Percentiles rank a stretch among this genome's conserved stretches.
These are phyloP conservation scores for Stagonosporopsis cucurbitacearum DNA, from an alignment of 2,329 filamentous ascomycete genomes.

Conservation along the genomic window DNA sequence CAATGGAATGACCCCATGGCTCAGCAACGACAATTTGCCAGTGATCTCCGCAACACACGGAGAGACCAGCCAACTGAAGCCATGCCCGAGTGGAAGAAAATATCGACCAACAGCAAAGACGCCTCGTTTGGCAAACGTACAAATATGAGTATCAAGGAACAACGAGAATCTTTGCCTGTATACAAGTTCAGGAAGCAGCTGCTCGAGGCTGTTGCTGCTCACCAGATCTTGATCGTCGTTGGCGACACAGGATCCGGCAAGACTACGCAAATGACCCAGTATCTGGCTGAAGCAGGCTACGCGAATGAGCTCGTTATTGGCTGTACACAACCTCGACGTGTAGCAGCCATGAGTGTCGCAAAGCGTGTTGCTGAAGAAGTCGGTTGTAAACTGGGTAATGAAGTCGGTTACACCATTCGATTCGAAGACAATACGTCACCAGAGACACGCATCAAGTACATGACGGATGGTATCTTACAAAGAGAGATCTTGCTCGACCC, in stretches of 20 bases:
- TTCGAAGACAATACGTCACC: conserved; percentile 93
- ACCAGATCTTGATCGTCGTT: conserved; percentile 94
- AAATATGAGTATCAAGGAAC: conserved; percentile 90
- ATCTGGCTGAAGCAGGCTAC: conserved; percentile 90
- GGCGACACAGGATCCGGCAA: conserved; percentile 98
- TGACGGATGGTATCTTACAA: conserved; percentile 99
- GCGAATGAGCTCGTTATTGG: conserved; percentile 88
- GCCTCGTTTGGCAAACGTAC: conserved; percentile 85
- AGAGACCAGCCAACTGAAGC: conserved; percentile 66
- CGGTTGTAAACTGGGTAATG: conserved; percentile 89
- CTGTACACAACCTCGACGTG: conserved; percentile 95
- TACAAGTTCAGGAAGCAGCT: conserved; percentile 87
- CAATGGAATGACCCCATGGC: conserved; percentile 99
- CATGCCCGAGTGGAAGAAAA: conserved; percentile 92
- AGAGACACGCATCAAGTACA: conserved; percentile 96
- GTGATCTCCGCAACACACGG: conserved; percentile 75
- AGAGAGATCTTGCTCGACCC: conserved; percentile 97
- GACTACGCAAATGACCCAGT: conserved; percentile 95
- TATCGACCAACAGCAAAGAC: conserved; percentile 79
- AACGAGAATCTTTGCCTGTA: conserved; percentile 87
- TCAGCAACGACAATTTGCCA: conserved; percentile 86
- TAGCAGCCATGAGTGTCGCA: conserved; percentile 97
- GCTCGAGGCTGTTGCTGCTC: conserved; percentile 82
- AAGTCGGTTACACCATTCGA: conserved; percentile 98
- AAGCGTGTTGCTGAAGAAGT: conserved; percentile 98